Percentiles rank a stretch among this genome's conserved stretches.
Evolutionary conservation across 371 early-diverging fungal species (phyloP).

Genomic region (Phascolomyces articulosus): DNA sequence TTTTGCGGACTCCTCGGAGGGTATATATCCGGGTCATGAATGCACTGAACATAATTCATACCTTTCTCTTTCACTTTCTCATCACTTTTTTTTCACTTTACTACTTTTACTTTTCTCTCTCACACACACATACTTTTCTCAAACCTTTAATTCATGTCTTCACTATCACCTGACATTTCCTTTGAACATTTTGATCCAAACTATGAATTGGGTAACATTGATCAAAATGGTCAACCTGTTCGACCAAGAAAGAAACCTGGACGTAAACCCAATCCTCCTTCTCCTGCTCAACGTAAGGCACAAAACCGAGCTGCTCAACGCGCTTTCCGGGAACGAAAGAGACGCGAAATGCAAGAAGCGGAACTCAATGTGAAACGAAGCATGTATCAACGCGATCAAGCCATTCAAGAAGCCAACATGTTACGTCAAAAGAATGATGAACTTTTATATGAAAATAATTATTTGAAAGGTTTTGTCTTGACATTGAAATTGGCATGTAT

Average conservation of each 20-base stretch:
- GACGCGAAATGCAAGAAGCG: constrained; percentile 72
- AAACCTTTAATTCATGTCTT: background rate
- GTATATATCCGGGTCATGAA: background rate
- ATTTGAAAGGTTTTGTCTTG: constrained; percentile 33
- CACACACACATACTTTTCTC: background rate
- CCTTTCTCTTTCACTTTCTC: background rate
- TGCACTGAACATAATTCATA: background rate
- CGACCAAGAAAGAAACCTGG: constrained; percentile 49
- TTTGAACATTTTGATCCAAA: constrained; percentile 53
- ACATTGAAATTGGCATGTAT: constrained; percentile 38
- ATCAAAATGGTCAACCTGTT: constrained; percentile 41
- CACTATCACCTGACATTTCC: constrained; percentile 11
- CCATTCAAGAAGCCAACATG: constrained; percentile 24
- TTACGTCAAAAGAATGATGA: constrained; percentile 24
- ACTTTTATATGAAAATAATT: constrained; percentile 36
- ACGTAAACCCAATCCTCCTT: constrained; percentile 49
- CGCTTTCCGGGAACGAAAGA: constrained; percentile 78
- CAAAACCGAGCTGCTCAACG: constrained; percentile 81
- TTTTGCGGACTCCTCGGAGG: background rate
- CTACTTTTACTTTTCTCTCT: background rate
- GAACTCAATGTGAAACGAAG: constrained; percentile 50
- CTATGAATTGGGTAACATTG: constrained; percentile 38
- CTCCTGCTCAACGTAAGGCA: constrained; percentile 66
- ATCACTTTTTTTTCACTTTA: background rate
- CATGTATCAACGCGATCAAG: constrained; percentile 34